Base-by-base conservation (phyloP, 75 land plant genomes). In the Azolla pinnata region DNA sequence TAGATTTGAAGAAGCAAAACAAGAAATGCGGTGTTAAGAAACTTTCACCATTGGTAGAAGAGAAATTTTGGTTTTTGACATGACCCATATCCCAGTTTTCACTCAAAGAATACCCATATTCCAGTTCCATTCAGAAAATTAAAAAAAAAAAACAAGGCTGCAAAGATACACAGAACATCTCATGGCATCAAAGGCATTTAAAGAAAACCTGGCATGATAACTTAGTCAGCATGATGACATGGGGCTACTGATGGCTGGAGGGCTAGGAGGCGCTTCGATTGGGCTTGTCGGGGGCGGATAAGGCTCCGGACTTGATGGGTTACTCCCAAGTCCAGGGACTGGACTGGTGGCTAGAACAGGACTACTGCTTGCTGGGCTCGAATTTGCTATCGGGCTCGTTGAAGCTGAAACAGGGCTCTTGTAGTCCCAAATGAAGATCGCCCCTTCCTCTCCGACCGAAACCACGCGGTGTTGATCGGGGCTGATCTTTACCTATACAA, bases 391-490 rank as follows among this genome's bases (percentile, higher is more conserved):
- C 4, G 62, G 62, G 16, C 62, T 60, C 18, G 62, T 60, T 28
- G 62, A 60, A 16, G 62, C 47, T 19, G 75, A 73, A 28, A 61
- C 56, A 1, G 75, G 75, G 38, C 54, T 65, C 29, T 68, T 52
- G 31, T 73, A 73, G 58, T 73, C 75, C 70, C 75, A 73, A 19
- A 73, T 67, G 14, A 73, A 47, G 20, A 73, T 73, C 14, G 67
- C 75, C 4, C 75, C 75, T 29, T 73, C 75, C 28, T 66, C 75
- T 45, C 75, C 75, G 0, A 73, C 75, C 0, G 75, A 73, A 27
- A 73, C 75, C 33, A 73, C 53, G 29, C 61, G 71, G 26, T 73
- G 63, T 56, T 67, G 53, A 57, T 73, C 61, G 1, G 75, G 75
- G 46, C 70, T 73, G 20, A 73, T 67, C 50, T 73, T 73, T 7